Conservation (phyloP, 495 filamentous ascomycete genomes). For the Xylaria bambusicola region DNA sequence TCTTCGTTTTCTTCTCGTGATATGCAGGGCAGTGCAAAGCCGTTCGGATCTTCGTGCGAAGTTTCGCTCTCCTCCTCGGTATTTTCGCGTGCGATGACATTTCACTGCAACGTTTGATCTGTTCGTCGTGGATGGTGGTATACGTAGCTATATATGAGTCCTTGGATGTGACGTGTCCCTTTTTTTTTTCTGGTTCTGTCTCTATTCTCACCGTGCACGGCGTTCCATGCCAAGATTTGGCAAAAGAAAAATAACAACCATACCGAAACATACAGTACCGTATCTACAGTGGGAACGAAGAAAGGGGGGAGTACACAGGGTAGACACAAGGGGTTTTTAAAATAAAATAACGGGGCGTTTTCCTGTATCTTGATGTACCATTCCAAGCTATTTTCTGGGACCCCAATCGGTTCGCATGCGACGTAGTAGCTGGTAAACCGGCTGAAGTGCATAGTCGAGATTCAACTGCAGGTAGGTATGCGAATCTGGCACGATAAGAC, state of each 20-base stretch:
- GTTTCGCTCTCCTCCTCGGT: too few species aligned
- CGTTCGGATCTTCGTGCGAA: too few species aligned
- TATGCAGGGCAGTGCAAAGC: background rate
- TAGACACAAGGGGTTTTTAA: too few species aligned
- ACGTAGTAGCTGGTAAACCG: background rate
- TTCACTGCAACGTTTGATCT: conserved; percentile 3
- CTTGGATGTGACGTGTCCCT: background rate
- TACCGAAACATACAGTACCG: too few species aligned
- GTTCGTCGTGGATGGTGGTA: background rate
- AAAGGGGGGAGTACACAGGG: background rate
- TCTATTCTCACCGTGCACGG: background rate
- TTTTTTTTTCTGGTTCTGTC: too few species aligned
- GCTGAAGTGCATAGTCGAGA: background rate
- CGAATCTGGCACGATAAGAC: background rate
- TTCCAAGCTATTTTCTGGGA: background rate
- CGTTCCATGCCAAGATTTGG: background rate
- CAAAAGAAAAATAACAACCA: too few species aligned
- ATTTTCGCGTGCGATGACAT: background rate
- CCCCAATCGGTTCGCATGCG: background rate
- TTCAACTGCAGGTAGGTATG: background rate
- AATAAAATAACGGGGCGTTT: background rate
- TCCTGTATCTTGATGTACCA: background rate
- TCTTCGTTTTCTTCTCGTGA: background rate
- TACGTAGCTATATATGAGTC: background rate
- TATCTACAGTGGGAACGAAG: background rate